phyloP scores from a whole-genome alignment of 176 grass and related monocot species.

The Carex myosuroides region DNA sequence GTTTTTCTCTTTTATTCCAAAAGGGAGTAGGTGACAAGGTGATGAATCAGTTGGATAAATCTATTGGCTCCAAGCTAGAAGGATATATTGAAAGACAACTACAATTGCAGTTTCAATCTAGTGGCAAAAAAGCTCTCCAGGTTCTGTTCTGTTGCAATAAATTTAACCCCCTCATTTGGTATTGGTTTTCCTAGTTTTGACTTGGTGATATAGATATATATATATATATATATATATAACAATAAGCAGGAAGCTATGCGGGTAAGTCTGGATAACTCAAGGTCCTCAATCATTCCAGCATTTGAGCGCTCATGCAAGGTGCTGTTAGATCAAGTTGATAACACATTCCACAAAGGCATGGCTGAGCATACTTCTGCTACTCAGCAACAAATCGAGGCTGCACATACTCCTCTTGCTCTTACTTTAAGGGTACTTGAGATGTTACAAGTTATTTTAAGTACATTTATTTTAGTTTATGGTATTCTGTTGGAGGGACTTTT shows the following conservation, averaged over 20 bases:
- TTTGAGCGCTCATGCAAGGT: slow-evolving; percentile 86
- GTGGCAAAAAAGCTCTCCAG: slow-evolving; percentile 69
- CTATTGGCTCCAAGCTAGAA: slow-evolving; percentile 69
- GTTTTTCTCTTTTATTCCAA: slow-evolving; percentile 28
- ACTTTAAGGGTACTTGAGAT: slow-evolving; percentile 52
- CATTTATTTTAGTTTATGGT: not conserved
- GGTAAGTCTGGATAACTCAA: slow-evolving; percentile 44
- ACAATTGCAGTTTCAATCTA: slow-evolving; percentile 76
- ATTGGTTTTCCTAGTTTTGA: not conserved
- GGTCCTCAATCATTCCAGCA: slow-evolving; percentile 58
- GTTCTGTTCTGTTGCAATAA: slow-evolving; percentile 29
- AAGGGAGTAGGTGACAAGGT: slow-evolving; percentile 78
- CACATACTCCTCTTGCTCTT: slow-evolving; percentile 68
- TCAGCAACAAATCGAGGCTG: slow-evolving; percentile 55
- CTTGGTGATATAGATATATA: too few relatives aligned
- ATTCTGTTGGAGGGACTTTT: not conserved
- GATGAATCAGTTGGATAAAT: slow-evolving; percentile 88
- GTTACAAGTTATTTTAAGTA: slow-evolving; percentile 6
- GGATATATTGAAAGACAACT: slow-evolving; percentile 62
- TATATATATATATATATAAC: not conserved
- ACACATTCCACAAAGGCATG: slow-evolving; percentile 84
- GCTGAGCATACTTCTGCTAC: slow-evolving; percentile 59
- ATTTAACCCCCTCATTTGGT: not conserved
- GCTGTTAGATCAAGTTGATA: slow-evolving; percentile 82
- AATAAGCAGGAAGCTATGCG: slow-evolving; percentile 60